These are phyloP conservation scores for Solanum gracilifrons DNA, from an alignment of 257 asterid species.

Conservation along the genomic window DNA sequence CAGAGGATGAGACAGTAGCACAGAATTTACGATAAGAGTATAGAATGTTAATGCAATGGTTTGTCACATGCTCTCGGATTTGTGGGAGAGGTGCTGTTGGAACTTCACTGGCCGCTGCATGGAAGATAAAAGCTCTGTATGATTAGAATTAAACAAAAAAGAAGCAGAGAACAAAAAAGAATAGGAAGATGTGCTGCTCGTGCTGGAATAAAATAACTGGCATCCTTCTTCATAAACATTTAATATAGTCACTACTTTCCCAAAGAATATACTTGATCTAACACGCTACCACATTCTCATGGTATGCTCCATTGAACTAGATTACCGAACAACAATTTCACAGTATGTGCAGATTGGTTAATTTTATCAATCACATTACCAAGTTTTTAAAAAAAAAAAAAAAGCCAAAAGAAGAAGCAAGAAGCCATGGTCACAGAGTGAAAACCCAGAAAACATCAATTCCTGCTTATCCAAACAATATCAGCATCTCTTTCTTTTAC, in stretches of 20 bases:
- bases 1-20: slow-evolving; percentile 87
- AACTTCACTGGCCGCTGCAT: slow-evolving; percentile 75
- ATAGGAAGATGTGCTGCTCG: background rate
- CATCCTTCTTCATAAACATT: background rate
- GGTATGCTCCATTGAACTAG: background rate
- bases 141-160: background rate
- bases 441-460: background rate
- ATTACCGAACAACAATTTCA: background rate
- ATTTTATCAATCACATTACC: background rate
- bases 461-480: background rate
- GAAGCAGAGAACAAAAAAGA: background rate
- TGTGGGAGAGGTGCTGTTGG: slow-evolving; percentile 66
- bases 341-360: background rate
- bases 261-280: background rate
- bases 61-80: slow-evolving; percentile 80
- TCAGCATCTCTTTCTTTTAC: background rate
- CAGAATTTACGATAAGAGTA: slow-evolving; percentile 83
- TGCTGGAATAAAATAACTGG: background rate
- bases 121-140: background rate
- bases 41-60: slow-evolving; percentile 72
- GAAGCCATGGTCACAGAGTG: background rate
- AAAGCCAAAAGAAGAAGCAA: background rate
- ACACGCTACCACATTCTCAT: background rate
- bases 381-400: background rate
- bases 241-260: background rate